These are phyloP conservation scores for Volvariella surrecta DNA, from an alignment of 1,284 basidiomycete genomes.

Conservation along the genomic window DNA sequence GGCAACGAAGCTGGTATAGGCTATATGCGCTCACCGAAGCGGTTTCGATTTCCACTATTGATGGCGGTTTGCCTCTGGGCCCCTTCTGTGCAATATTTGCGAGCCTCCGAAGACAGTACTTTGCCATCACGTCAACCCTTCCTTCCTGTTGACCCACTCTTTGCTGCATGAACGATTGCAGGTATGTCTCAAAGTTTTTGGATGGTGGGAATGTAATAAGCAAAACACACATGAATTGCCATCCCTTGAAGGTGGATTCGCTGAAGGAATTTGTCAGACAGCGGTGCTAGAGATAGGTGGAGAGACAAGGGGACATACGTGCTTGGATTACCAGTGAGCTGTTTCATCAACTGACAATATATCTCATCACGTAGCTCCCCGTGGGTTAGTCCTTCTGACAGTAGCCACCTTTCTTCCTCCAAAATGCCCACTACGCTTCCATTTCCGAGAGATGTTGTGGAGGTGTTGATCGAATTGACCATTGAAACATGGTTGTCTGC, in stretches of 20 bases:
- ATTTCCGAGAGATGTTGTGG: slow-evolving; percentile 40
- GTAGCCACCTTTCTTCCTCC: slow-evolving; percentile 83
- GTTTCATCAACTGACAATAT: slow-evolving; percentile 88
- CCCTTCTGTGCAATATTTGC: slow-evolving; percentile 70
- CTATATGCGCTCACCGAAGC: slow-evolving; percentile 52
- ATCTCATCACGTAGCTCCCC: slow-evolving; percentile 87
- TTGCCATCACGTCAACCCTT: slow-evolving; percentile 82
- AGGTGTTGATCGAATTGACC: slow-evolving; percentile 37
- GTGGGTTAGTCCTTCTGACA: slow-evolving; percentile 68
- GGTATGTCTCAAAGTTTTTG: slow-evolving; percentile 80
- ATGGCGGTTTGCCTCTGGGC: slow-evolving; percentile 75
- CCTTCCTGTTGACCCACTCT: slow-evolving; percentile 59
- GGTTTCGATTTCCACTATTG: slow-evolving; percentile 78
- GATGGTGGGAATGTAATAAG: slow-evolving; percentile 86
- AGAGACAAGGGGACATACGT: slow-evolving; percentile 37
- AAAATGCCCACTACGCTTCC: slow-evolving; percentile 37
- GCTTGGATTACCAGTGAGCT: slow-evolving; percentile 75
- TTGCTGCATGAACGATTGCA: slow-evolving; percentile 70
- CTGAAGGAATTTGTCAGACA: slow-evolving; percentile 28
- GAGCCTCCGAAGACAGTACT: slow-evolving; percentile 73
- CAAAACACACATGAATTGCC: slow-evolving; percentile 86
- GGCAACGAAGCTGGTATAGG: not conserved
- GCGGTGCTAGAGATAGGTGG: slow-evolving; percentile 1
- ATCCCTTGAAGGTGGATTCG: slow-evolving; percentile 80
- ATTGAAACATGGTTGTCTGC: slow-evolving; percentile 28